These are phyloP conservation scores for Collybia sp. DNA, from an alignment of 768 basidiomycete genomes.

Conservation along the genomic window DNA sequence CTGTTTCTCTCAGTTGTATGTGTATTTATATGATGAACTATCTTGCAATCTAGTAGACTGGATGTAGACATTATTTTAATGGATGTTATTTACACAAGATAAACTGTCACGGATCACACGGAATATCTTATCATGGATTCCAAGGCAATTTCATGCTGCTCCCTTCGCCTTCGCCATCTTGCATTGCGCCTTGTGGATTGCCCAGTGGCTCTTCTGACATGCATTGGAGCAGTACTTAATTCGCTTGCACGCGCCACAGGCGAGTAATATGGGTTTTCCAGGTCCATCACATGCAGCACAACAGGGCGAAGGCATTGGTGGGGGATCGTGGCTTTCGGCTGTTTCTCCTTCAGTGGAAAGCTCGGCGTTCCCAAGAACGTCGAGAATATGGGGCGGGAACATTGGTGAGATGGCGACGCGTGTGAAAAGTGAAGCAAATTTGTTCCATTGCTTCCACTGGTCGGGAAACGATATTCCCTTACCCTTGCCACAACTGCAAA, in stretches of 20 bases:
- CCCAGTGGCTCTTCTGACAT: conserved; percentile 34
- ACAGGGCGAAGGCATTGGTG: background rate
- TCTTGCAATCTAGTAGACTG: too few relatives aligned
- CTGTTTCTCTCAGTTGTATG: too few relatives aligned
- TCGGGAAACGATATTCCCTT: conserved; percentile 34
- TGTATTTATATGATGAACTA: too few relatives aligned
- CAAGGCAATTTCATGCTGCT: too few relatives aligned
- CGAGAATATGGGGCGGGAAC: conserved; percentile 44
- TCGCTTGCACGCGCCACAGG: conserved; percentile 22
- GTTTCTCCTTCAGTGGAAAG: background rate
- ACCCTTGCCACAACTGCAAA: conserved; percentile 53
- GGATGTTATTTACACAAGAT: too few relatives aligned
- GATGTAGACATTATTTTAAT: too few relatives aligned
- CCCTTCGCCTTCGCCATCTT: background rate
- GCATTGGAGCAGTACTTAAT: conserved; percentile 27
- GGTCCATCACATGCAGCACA: conserved; percentile 24
- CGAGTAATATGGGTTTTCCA: conserved; percentile 19
- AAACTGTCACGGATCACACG: too few relatives aligned
- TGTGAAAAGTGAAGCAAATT: conserved; percentile 38
- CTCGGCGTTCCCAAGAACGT: conserved; percentile 13
- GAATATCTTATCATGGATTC: too few relatives aligned
- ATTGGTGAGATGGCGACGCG: conserved; percentile 49
- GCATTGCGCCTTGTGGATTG: conserved; percentile 11
- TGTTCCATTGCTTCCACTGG: conserved; percentile 24
- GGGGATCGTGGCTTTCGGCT: background rate